Percentiles rank a stretch among this genome's conserved stretches.
Conservation (phyloP, 2,329 filamentous ascomycete species). For the Tolypocladium tundrense region DNA sequence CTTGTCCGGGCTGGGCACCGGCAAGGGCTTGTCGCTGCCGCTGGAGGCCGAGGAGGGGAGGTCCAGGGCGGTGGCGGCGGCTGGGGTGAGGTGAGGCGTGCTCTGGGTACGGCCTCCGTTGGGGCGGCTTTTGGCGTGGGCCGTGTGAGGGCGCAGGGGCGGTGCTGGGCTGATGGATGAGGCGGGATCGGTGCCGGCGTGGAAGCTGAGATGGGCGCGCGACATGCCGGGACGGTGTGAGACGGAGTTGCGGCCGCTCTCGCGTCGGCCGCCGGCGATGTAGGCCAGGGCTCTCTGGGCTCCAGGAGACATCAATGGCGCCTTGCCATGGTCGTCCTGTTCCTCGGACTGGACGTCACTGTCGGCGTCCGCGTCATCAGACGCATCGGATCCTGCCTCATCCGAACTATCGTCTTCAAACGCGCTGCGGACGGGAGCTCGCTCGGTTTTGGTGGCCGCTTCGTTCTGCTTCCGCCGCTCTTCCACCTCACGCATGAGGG, state of each 20-base stretch:
- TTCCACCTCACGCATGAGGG: constrained; percentile 52
- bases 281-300: constrained; percentile 41
- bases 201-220: constrained; percentile 21
- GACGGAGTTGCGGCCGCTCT: constrained; percentile 10
- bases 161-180: constrained; percentile 7
- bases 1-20: constrained; percentile 28
- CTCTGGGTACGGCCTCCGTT: constrained; percentile 32
- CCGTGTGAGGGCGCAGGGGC: constrained; percentile 40
- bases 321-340: constrained; percentile 12
- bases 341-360: constrained; percentile 28
- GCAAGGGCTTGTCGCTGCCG: constrained; percentile 10
- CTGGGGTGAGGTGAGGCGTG: constrained; percentile 33
- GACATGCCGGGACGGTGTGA: constrained; percentile 23
- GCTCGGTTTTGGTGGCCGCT: constrained; percentile 19
- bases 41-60: constrained; percentile 7
- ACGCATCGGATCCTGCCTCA: constrained; percentile 25
- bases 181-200: constrained; percentile 11
- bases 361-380: constrained; percentile 29
- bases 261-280: constrained; percentile 29
- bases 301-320: constrained; percentile 29
- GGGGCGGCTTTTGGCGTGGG: constrained; percentile 38
- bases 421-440: constrained; percentile 32
- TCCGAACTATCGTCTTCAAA: constrained; percentile 40
- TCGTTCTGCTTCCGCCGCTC: constrained; percentile 33
- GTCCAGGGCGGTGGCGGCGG: constrained; percentile 12